Percentiles rank a stretch among this genome's conserved stretches.
Conservation (phyloP, 2,329 filamentous ascomycete genomes). For the Esteya vermicola region DNA sequence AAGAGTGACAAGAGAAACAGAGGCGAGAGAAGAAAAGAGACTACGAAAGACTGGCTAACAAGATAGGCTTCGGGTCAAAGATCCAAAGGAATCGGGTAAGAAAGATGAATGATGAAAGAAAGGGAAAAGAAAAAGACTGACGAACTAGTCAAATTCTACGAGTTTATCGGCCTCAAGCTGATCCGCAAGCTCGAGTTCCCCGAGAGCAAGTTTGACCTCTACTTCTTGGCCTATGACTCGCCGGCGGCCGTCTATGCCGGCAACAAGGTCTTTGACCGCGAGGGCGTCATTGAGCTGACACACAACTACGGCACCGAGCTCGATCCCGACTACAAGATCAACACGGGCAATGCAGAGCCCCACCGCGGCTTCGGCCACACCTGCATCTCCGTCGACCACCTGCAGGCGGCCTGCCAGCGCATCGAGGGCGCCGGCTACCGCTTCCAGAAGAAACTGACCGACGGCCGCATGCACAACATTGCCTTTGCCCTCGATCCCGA, state of each 20-base stretch:
- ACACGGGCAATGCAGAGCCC: conserved; percentile 86
- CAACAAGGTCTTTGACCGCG: conserved; percentile 62
- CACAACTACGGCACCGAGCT: conserved; percentile 80
- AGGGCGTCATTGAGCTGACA: conserved; percentile 79
- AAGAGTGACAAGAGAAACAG: too few relatives aligned
- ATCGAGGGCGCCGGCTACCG: conserved; percentile 81
- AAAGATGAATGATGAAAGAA: background rate
- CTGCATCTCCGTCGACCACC: conserved; percentile 68
- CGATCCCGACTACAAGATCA: conserved; percentile 65
- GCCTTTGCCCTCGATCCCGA: conserved; percentile 86
- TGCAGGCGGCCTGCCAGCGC: conserved; percentile 79
- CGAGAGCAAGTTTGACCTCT: conserved; percentile 85
- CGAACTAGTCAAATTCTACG: conserved; percentile 84
- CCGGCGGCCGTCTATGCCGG: conserved; percentile 60
- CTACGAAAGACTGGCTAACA: conserved; percentile 5
- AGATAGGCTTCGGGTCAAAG: conserved; percentile 77
- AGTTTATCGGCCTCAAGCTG: conserved; percentile 76
- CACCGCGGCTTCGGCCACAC: conserved; percentile 75
- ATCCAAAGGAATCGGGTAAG: conserved; percentile 64
- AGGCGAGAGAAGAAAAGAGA: too few relatives aligned
- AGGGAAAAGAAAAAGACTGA: background rate
- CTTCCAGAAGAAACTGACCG: conserved; percentile 89
- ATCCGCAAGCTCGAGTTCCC: conserved; percentile 71
- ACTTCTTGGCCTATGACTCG: conserved; percentile 84
- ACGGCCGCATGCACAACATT: conserved; percentile 77